These are phyloP conservation scores for Eleusine indica DNA, from an alignment of 176 grass and related monocot genomes.

Conservation along the genomic window DNA sequence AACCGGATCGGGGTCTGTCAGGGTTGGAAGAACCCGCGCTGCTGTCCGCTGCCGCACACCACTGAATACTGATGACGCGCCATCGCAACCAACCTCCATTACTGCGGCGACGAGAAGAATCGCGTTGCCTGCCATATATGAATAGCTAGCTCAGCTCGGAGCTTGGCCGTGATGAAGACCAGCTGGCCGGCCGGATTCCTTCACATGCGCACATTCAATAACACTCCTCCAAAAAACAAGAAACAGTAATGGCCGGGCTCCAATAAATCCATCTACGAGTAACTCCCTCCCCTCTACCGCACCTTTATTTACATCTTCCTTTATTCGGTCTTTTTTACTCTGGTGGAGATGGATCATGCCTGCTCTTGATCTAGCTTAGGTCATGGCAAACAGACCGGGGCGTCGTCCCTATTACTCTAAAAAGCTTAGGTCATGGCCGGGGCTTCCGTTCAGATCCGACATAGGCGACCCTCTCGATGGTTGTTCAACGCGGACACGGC, in stretches of 20 bases:
- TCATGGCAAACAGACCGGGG: not conserved
- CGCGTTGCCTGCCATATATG: too few relatives aligned
- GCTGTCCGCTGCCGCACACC: not conserved
- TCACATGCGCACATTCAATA: slow-evolving; percentile 44
- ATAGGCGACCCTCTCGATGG: not conserved
- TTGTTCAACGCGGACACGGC: not conserved
- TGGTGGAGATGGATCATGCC: not conserved
- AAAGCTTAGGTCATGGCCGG: not conserved
- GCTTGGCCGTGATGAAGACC: not conserved
- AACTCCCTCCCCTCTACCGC: not conserved
- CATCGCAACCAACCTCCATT: not conserved
- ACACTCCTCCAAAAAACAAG: not conserved
- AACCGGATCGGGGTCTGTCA: not conserved
- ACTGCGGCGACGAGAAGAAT: not conserved
- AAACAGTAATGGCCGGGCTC: not conserved
- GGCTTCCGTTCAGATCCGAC: not conserved
- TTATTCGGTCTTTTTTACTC: slow-evolving; percentile 1
- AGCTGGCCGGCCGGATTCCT: slow-evolving; percentile 20
- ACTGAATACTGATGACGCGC: too few relatives aligned
- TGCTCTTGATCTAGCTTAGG: slow-evolving; percentile 1
- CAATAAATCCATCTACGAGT: slow-evolving; percentile 35
- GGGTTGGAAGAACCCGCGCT: not conserved
- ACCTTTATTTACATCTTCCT: not conserved
- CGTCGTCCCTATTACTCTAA: too few relatives aligned
- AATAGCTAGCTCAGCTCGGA: not conserved